Conservation (phyloP, 805 yeast species). For the Ogataea degrootiae region DNA sequence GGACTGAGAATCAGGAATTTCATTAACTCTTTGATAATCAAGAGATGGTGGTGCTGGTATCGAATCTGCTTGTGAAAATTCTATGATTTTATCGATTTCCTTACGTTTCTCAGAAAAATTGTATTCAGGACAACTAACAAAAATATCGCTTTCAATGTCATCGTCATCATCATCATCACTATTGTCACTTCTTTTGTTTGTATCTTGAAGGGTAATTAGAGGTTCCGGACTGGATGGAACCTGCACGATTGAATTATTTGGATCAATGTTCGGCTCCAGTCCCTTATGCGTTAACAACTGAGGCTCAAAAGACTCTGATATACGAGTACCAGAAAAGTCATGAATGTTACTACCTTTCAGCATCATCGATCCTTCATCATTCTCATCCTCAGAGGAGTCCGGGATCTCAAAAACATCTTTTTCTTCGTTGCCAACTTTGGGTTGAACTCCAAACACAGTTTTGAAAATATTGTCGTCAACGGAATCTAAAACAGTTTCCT, state of each 20-base stretch:
- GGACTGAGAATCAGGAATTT: constrained; percentile 19
- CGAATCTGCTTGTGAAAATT: constrained; percentile 1
- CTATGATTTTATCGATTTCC: constrained; percentile 8
- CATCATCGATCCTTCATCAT: too few species aligned
- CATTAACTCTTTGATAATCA: not conserved
- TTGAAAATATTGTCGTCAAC: too few species aligned
- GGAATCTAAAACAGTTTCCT: too few species aligned
- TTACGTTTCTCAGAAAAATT: constrained; percentile 9
- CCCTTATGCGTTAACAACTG: not conserved
- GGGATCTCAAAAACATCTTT: too few species aligned
- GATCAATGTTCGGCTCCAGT: not conserved
- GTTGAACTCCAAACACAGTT: too few species aligned
- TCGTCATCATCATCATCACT: not conserved
- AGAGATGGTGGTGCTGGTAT: not conserved
- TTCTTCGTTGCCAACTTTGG: too few species aligned
- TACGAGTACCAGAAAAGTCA: not conserved
- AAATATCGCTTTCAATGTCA: constrained; percentile 1
- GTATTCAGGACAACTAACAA: constrained; percentile 11
- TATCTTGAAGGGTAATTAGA: not conserved
- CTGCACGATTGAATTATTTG: constrained; percentile 2
- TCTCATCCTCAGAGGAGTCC: too few species aligned
- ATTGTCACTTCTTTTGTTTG: not conserved
- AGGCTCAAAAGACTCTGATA: not conserved
- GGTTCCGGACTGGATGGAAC: constrained; percentile 7
- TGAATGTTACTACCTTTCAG: too few species aligned